Evolutionary conservation across 768 basidiomycete species (phyloP).

Genomic region (Leccinum obscurum): DNA sequence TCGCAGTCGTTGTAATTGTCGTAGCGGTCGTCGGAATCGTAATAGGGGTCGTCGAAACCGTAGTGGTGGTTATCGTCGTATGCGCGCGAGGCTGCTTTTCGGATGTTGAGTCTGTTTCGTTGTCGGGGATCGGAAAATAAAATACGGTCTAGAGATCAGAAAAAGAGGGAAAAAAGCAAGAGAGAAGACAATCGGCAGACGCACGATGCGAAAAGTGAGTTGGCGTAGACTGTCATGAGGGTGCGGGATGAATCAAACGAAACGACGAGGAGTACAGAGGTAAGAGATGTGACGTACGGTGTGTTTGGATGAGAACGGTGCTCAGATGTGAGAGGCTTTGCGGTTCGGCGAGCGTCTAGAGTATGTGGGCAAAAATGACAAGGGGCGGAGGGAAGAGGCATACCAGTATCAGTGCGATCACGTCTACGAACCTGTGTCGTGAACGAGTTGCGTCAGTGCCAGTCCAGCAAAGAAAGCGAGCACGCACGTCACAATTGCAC

Average conservation of each 20-base stretch:
- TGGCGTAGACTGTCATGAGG: conserved; percentile 25
- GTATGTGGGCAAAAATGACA: not conserved
- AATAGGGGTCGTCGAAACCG: not conserved
- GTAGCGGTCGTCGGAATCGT: not conserved
- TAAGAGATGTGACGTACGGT: conserved; percentile 19
- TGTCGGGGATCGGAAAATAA: not conserved
- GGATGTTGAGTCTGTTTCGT: conserved; percentile 27
- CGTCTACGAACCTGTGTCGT: conserved; percentile 22
- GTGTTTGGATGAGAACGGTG: conserved; percentile 26
- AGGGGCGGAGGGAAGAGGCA: conserved; percentile 1
- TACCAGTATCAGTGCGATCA: conserved; percentile 28
- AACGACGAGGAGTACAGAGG: not conserved
- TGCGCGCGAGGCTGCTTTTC: conserved; percentile 19
- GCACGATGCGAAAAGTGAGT: conserved; percentile 32
- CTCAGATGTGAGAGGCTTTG: conserved; percentile 21
- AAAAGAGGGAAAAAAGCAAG: no score
- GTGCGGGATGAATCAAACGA: not conserved
- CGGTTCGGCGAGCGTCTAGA: conserved; percentile 23
- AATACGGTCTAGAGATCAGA: not conserved
- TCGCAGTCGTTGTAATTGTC: not conserved
- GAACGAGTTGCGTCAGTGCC: not conserved
- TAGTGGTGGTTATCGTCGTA: conserved; percentile 8
- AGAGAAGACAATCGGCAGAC: not conserved
- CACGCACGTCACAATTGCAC: conserved; percentile 26
- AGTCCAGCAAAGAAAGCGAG: not conserved